Evolutionary conservation across 305 asterid genomes (phyloP).

Genomic region (Plantago coronopus): DNA sequence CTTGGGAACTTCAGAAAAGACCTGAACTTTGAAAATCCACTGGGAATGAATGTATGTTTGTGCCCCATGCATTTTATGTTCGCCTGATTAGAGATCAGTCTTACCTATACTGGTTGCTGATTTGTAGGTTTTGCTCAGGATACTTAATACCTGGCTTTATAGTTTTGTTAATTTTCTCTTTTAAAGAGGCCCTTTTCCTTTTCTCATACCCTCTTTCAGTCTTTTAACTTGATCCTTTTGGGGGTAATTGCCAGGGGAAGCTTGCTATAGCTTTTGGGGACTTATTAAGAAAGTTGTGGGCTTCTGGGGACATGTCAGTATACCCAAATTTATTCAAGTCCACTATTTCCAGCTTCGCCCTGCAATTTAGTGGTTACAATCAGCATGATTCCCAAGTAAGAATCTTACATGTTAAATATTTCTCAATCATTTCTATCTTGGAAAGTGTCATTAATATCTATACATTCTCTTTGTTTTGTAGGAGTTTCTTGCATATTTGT

Average conservation of each 20-base stretch:
- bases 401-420: constrained; percentile 17
- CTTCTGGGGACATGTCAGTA: constrained; percentile 51
- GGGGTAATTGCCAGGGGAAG: constrained; percentile 54
- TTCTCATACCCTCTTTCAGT: not conserved
- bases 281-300: constrained; percentile 71
- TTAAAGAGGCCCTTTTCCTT: too few relatives aligned
- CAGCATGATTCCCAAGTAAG: constrained; percentile 88
- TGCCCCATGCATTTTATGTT: constrained; percentile 5
- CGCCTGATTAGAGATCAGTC: not conserved
- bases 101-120: not conserved
- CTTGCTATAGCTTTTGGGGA: constrained; percentile 80
- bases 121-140: not conserved
- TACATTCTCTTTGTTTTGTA: constrained; percentile 22
- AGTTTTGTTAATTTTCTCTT: too few relatives aligned
- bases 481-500: constrained; percentile 75
- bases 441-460: constrained; percentile 10
- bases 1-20: constrained; percentile 66
- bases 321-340: constrained; percentile 61
- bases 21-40: constrained; percentile 59
- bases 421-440: constrained; percentile 6
- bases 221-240: constrained; percentile 12
- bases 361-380: constrained; percentile 64
- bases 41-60: constrained; percentile 62
- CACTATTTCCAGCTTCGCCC: constrained; percentile 55
- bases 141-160: too few relatives aligned